Percentiles rank a stretch among this genome's conserved stretches.
Evolutionary conservation across 2,329 filamentous ascomycete species (phyloP).

Genomic region (Neocatenulostroma microsporum): DNA sequence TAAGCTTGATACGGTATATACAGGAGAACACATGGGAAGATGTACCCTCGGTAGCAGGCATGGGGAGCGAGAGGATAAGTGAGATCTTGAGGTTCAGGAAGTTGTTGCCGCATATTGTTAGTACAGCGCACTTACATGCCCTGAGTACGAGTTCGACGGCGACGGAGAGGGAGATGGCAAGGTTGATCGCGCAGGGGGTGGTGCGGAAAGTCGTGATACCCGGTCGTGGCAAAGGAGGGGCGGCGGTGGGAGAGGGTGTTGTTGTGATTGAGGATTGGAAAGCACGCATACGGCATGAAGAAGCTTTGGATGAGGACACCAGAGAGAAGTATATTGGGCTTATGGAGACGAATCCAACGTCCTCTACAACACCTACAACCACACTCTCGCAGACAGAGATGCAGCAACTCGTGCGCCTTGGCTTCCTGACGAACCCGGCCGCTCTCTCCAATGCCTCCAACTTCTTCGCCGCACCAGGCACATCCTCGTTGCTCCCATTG

Average conservation of each 20-base stretch:
- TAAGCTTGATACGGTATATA: slow-evolving; percentile 49
- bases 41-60: slow-evolving; percentile 52
- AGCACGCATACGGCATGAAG: slow-evolving; percentile 18
- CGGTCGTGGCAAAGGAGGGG: slow-evolving; percentile 46
- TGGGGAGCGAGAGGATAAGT: slow-evolving; percentile 56
- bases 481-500: slow-evolving; percentile 34
- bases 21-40: slow-evolving; percentile 56
- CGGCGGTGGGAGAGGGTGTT: slow-evolving; percentile 56
- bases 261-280: slow-evolving; percentile 53
- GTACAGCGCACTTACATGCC: slow-evolving; percentile 58
- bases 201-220: slow-evolving; percentile 58
- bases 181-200: slow-evolving; percentile 50
- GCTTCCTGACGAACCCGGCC: slow-evolving; percentile 54
- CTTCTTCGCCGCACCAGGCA: slow-evolving; percentile 36
- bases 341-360: slow-evolving; percentile 46
- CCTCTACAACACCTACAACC: slow-evolving; percentile 34
- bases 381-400: slow-evolving; percentile 43
- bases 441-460: slow-evolving; percentile 32
- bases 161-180: slow-evolving; percentile 60
- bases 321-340: slow-evolving; percentile 47
- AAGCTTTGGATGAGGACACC: slow-evolving; percentile 21
- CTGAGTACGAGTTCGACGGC: slow-evolving; percentile 55
- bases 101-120: slow-evolving; percentile 56
- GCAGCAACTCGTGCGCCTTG: slow-evolving; percentile 54
- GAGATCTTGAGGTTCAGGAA: slow-evolving; percentile 56